A percentile compares a stretch with the other conserved stretches of the same genome.
Conservation (phyloP, 139 green algal genomes). For the Edaphochlamys debaryana region DNA sequence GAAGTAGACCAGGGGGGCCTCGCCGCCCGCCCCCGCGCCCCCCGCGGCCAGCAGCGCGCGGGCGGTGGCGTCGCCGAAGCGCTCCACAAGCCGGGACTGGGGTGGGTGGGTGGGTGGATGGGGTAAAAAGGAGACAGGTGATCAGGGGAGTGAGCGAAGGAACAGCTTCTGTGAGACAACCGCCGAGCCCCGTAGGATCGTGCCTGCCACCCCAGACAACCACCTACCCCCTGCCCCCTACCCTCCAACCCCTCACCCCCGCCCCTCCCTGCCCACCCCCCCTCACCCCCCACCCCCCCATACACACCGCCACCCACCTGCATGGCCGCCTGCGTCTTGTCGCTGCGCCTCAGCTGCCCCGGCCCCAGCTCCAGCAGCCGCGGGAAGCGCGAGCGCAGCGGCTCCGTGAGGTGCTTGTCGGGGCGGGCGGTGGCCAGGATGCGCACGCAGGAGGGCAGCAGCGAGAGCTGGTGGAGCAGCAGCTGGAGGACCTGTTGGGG, state of each 20-base stretch:
- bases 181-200: no score
- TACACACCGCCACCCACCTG: background rate
- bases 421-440: constrained; percentile 7
- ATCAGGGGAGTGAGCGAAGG: no score
- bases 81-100: constrained; percentile 13
- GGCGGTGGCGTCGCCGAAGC: constrained; percentile 23
- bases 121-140: no score
- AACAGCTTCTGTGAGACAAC: no score
- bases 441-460: constrained; percentile 7
- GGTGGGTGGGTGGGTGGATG: no score
- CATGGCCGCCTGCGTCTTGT: constrained; percentile 21
- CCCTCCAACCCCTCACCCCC: no score
- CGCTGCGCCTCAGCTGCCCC: background rate
- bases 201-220: no score
- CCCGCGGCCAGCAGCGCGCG: constrained; percentile 18
- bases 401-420: constrained; percentile 22
- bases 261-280: no score
- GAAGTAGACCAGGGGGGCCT: constrained; percentile 23
- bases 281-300: background rate
- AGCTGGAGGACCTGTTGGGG: constrained; percentile 23
- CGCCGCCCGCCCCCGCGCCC: background rate
- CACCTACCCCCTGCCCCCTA: no score
- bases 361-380: constrained; percentile 11
- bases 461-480: constrained; percentile 29
- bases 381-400: background rate